These are phyloP conservation scores for Mortierella polycephala DNA, from an alignment of 371 early-diverging fungal species.

Conservation along the genomic window DNA sequence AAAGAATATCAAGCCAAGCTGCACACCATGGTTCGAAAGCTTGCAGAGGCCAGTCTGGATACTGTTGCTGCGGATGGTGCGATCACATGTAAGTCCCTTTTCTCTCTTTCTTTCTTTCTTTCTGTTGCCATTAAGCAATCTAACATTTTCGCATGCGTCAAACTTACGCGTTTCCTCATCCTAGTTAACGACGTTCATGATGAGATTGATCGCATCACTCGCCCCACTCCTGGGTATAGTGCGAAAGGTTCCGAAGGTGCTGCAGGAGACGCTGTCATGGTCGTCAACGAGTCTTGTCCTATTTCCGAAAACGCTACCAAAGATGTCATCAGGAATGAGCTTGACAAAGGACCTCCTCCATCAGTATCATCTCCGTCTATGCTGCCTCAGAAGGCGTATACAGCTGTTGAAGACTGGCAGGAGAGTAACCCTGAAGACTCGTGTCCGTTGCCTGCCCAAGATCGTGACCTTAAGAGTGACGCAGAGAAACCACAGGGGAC, in stretches of 20 bases:
- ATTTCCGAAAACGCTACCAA: too few species aligned
- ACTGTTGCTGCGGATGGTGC: not conserved
- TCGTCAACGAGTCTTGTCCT: not conserved
- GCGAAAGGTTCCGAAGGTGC: not conserved
- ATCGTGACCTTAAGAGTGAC: too few species aligned
- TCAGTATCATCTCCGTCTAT: too few species aligned
- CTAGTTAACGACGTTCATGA: conserved; percentile 5
- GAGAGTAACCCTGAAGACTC: too few species aligned
- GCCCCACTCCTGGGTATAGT: not conserved
- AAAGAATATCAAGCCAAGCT: not conserved
- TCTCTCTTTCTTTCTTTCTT: too few species aligned
- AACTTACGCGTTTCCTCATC: not conserved
- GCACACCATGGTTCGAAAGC: not conserved
- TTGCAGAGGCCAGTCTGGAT: conserved; percentile 3
- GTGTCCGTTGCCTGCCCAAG: too few species aligned
- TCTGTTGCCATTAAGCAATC: not conserved
- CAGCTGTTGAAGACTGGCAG: too few species aligned
- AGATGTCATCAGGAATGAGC: too few species aligned
- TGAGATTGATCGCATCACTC: conserved; percentile 8
- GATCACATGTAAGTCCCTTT: conserved; percentile 7
- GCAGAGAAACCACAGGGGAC: too few species aligned
- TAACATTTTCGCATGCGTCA: not conserved
- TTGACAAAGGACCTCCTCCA: too few species aligned
- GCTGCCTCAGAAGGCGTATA: too few species aligned
- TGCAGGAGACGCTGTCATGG: not conserved